Evolutionary conservation across 106 monocot species (phyloP).

Genomic region (Agapanthus africanus): DNA sequence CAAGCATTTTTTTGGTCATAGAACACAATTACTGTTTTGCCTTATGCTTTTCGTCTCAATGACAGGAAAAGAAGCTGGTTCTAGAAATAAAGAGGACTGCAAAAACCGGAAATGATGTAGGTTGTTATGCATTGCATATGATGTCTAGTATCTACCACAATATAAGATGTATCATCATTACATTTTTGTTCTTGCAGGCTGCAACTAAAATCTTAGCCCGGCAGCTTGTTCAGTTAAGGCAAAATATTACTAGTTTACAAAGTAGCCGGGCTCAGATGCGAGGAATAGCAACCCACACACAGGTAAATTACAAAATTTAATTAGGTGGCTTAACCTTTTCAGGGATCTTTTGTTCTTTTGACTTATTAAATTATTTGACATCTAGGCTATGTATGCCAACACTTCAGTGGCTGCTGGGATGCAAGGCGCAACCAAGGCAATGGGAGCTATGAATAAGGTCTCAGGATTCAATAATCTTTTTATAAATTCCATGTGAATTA

Average conservation of each 20-base stretch:
- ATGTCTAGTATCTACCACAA: too few species aligned
- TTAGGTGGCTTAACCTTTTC: too few species aligned
- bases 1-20: not conserved
- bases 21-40: not conserved
- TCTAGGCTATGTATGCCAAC: constrained; percentile 69
- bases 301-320: constrained; percentile 28
- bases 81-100: constrained; percentile 17
- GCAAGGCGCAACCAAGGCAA: constrained; percentile 79
- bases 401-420: constrained; percentile 71
- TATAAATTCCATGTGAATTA: too few species aligned
- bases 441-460: constrained; percentile 88
- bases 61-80: constrained; percentile 14
- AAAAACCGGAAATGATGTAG: constrained; percentile 19
- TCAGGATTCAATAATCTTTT: too few species aligned
- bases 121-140: too few species aligned
- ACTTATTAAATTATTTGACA: constrained; percentile 2
- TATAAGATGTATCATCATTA: too few species aligned
- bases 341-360: too few species aligned
- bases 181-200: constrained; percentile 30
- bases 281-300: constrained; percentile 77
- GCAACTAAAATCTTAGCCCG: constrained; percentile 72
- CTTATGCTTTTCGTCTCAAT: not conserved
- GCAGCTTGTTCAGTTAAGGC: constrained; percentile 81
- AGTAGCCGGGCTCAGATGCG: constrained; percentile 72
- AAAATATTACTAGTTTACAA: constrained; percentile 72